These are phyloP conservation scores for Penicillium sp. DNA, from an alignment of 2,329 filamentous ascomycete species.

Conservation along the genomic window DNA sequence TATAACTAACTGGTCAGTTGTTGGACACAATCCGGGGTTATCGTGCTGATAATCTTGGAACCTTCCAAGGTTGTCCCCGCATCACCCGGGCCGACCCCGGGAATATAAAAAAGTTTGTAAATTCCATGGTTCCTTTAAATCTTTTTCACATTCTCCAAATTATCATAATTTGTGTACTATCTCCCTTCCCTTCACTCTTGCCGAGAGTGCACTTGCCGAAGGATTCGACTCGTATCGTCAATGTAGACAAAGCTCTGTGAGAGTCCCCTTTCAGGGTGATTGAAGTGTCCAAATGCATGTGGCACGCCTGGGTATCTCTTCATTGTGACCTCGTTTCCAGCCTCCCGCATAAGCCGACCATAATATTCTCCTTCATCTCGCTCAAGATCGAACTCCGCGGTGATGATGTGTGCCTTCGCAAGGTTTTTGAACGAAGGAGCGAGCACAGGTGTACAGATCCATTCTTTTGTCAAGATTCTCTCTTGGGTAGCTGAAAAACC, in stretches of 20 bases:
- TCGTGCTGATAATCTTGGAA: background rate
- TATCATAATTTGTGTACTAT: too few relatives aligned
- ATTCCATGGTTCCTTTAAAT: background rate
- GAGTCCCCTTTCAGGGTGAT: conserved; percentile 25
- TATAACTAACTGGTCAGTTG: background rate
- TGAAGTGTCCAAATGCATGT: conserved; percentile 31
- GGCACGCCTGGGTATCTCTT: conserved; percentile 29
- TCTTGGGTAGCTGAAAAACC: background rate
- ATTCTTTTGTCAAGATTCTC: conserved; percentile 9
- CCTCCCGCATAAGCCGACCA: conserved; percentile 17
- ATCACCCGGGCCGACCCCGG: background rate
- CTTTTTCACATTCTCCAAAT: too few relatives aligned
- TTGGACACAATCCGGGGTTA: background rate
- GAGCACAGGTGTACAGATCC: conserved; percentile 22
- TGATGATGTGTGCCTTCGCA: conserved; percentile 32
- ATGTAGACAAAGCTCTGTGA: conserved; percentile 27
- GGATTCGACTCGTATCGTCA: conserved; percentile 19
- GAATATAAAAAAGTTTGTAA: background rate
- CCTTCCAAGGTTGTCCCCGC: background rate
- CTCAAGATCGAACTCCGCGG: conserved; percentile 35
- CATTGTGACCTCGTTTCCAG: conserved; percentile 24
- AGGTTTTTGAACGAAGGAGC: conserved; percentile 26
- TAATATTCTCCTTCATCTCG: conserved; percentile 35
- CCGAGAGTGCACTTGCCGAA: conserved; percentile 7
- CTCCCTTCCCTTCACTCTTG: background rate